Conservation (phyloP, 2,329 filamentous ascomycete species). For the Furcasterigmium sp. region DNA sequence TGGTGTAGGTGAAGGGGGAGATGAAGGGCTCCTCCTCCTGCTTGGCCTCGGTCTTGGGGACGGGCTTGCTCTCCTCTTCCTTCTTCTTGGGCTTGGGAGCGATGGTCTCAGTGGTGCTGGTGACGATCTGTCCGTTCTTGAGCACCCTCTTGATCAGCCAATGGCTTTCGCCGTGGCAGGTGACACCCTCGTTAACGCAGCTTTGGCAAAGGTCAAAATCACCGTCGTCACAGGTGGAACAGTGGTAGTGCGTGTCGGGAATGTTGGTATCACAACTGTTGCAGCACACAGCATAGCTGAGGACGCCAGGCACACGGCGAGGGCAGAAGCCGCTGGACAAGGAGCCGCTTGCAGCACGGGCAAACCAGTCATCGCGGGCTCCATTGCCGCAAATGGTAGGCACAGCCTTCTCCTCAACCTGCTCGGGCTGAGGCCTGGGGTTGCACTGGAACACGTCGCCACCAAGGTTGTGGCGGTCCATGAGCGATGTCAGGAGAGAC, state of each 20-base stretch:
- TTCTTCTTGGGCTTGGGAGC: constrained; percentile 52
- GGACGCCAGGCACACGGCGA: constrained; percentile 14
- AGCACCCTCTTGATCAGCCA: constrained; percentile 93
- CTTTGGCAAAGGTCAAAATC: constrained; percentile 88
- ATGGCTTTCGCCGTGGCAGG: constrained; percentile 75
- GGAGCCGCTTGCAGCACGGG: constrained; percentile 11
- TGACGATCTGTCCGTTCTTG: constrained; percentile 70
- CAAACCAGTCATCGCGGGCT: constrained; percentile 25
- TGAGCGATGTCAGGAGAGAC: constrained; percentile 11
- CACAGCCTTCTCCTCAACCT: constrained; percentile 11
- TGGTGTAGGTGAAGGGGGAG: constrained; percentile 18
- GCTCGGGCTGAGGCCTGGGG: not conserved
- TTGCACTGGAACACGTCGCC: not conserved
- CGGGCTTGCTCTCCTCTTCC: constrained; percentile 15
- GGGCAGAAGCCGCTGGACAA: constrained; percentile 2
- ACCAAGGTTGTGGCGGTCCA: constrained; percentile 7
- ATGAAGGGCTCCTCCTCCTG: constrained; percentile 10
- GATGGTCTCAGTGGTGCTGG: constrained; percentile 80
- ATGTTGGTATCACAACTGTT: constrained; percentile 81
- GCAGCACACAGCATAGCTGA: constrained; percentile 81
- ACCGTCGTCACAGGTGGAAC: constrained; percentile 84
- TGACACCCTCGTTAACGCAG: constrained; percentile 70
- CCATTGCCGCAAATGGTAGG: constrained; percentile 17
- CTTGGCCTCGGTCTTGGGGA: constrained; percentile 16
- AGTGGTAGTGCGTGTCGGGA: constrained; percentile 84